These are phyloP conservation scores for Cynanchum wilfordii DNA, from an alignment of 257 asterid species.

Conservation along the genomic window DNA sequence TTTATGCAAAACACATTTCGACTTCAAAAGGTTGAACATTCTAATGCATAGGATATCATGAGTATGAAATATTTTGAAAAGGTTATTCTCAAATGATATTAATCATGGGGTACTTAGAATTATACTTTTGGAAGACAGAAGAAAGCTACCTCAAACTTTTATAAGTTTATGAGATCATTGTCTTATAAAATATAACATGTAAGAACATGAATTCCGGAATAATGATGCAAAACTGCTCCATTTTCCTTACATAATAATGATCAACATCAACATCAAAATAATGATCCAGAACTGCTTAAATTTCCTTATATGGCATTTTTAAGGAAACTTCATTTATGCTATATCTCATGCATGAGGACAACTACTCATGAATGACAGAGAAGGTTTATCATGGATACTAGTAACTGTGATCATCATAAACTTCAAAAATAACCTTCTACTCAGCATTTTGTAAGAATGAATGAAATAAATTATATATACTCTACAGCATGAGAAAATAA, in stretches of 20 bases:
- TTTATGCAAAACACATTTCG: background rate
- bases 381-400: background rate
- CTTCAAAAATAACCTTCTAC: background rate
- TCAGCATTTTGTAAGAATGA: background rate
- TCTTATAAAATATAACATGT: background rate
- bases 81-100: background rate
- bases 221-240: background rate
- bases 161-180: background rate
- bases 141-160: background rate
- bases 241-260: background rate
- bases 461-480: background rate
- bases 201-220: background rate
- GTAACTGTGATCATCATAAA: background rate
- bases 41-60: background rate
- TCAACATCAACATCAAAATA: background rate
- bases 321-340: background rate
- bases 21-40: background rate
- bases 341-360: background rate
- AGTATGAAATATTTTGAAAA: background rate
- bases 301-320: background rate
- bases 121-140: background rate
- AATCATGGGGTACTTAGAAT: background rate
- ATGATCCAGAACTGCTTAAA: background rate
- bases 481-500: background rate
- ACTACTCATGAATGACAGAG: background rate